Evolutionary conservation across 805 yeast genomes (phyloP), one percentile per base, ranked within the genome.

Genomic region (Debaryomyces hansenii): DNA sequence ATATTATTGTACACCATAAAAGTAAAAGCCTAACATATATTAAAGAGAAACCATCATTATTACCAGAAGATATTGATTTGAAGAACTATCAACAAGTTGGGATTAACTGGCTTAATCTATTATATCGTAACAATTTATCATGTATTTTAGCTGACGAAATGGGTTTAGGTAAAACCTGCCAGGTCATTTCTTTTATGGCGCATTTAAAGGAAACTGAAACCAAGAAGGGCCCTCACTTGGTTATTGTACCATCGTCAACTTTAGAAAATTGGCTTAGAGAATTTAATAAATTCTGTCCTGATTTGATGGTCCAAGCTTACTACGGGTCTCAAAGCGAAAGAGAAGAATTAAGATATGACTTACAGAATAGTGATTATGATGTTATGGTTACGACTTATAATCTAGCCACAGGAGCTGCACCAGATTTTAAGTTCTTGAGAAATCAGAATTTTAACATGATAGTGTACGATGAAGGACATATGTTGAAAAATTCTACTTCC

Each of bases 151-250:
- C 99, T 0, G 99, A 94, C 69, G 99, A 94, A 64, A 94, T 94
- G 99, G 99, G 96, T 4, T 74, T 94, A 41, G 99, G 99, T 49
- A 94, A 94, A 63, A 94, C 99, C 0, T 87, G 96, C 63, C 98
- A 94, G 68, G 96, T 94, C 28, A 92, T 94, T 67, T 79, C 97
- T 6, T 94, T 94, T 61, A 70, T 94, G 60, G 90, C 98, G 1
- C 84, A 86, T 59, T 75, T 94, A 58, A 89, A 89, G 60, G 85
- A 87, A 55, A 62, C 64, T n/a, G 77, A 74, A n/a, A 62, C 64
- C 1, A 54, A 51, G 18, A 60, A 58, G 21, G 95, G 96, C 0
- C 97, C 97, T 1, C 98, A 94, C 73, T 71, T 94, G 48, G 87
- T 94, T 29, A 94, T 94, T 29, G 98, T 95, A 21, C 99, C 99